Conservation (phyloP, 106 monocot genomes). For the Chionographis japonica region DNA sequence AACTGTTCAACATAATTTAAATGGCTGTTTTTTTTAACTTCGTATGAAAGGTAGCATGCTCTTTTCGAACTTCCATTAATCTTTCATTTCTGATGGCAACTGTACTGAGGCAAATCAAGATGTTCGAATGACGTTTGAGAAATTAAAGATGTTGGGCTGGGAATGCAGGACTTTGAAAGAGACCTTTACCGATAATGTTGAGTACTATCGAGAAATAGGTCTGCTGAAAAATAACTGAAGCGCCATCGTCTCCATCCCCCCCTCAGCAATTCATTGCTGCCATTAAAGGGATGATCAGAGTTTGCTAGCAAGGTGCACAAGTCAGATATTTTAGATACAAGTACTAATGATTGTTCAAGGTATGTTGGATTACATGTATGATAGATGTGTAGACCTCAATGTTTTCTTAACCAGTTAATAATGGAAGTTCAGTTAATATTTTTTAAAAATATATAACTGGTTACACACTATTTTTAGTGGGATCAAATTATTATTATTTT, state of each 20-base stretch:
- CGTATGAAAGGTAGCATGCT: neutral
- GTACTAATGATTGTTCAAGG: constrained; percentile 38
- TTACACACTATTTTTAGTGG: neutral
- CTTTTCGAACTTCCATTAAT: neutral
- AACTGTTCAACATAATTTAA: no score
- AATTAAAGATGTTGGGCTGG: constrained; percentile 5
- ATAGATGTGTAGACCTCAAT: neutral
- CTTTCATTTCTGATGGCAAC: neutral
- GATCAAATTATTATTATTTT: neutral
- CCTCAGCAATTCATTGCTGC: no score
- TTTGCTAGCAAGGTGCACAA: constrained; percentile 31
- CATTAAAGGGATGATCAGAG: no score
- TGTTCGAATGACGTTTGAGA: neutral
- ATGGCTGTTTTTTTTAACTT: neutral
- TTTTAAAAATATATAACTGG: neutral
- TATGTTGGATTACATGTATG: constrained; percentile 10
- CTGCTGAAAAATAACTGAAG: no score
- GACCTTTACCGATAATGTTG: no score
- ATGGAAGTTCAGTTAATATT: neutral
- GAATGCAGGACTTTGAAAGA: no score
- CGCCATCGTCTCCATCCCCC: no score
- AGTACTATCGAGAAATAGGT: no score
- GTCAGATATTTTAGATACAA: constrained; percentile 30
- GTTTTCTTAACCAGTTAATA: neutral
- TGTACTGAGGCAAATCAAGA: neutral